Evolutionary conservation across 2,329 filamentous ascomycete species (phyloP).

Genomic region (Fusarium gaditjirri): DNA sequence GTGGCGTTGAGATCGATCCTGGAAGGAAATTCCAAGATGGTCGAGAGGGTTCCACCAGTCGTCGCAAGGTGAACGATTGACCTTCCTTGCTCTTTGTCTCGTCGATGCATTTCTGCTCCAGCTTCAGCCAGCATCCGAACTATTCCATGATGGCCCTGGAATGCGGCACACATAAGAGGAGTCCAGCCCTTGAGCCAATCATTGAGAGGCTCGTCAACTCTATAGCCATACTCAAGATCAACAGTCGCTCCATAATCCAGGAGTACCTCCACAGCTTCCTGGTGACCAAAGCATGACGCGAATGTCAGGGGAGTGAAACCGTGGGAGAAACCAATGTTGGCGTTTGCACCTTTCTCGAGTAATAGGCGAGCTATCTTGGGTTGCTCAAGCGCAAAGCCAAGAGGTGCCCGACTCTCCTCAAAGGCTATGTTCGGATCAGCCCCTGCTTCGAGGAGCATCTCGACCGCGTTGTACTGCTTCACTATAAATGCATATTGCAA

Average conservation of each 20-base stretch:
- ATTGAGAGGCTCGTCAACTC: neutral
- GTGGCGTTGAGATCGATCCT: neutral
- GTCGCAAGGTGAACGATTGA: neutral
- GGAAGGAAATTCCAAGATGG: neutral
- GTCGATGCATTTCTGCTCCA: neutral
- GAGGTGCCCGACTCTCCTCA: rapidly evolving
- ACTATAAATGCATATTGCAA: rapidly evolving
- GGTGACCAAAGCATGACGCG: rapidly evolving
- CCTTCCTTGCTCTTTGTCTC: neutral
- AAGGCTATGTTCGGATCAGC: neutral
- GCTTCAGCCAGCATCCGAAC: neutral
- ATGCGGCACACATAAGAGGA: neutral
- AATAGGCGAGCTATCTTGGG: neutral
- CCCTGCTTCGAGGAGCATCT: neutral
- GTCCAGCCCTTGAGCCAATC: neutral
- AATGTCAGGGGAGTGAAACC: neutral
- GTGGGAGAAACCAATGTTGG: rapidly evolving
- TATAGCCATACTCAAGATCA: neutral
- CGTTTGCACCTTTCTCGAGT: neutral
- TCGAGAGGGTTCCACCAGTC: neutral
- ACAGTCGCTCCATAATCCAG: neutral
- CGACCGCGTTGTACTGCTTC: rapidly evolving
- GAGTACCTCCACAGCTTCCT: neutral
- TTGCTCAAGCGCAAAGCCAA: neutral
- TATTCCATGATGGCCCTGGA: rapidly evolving